Conservation (phyloP, 306 rosid species). For the Pyrus bretschneideri region DNA sequence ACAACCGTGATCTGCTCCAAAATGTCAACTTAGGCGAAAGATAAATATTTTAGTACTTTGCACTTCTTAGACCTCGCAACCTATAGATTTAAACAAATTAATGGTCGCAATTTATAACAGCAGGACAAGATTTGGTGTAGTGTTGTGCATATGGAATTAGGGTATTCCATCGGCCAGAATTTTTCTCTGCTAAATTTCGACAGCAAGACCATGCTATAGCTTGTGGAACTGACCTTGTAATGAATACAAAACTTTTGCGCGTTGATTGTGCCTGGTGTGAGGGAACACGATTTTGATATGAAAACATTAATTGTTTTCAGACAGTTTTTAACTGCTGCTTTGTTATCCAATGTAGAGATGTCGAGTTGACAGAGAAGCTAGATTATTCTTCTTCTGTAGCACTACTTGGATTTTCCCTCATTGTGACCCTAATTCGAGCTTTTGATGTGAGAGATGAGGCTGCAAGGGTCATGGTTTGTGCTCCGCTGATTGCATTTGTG, state of each 20-base stretch:
- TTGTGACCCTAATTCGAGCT: slow-evolving; percentile 57
- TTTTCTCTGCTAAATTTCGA: not conserved
- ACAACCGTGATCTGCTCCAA: not conserved
- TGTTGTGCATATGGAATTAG: not conserved
- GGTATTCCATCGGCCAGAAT: not conserved
- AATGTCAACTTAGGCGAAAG: not conserved
- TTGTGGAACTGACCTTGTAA: not conserved
- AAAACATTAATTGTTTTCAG: not conserved
- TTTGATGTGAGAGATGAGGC: slow-evolving; percentile 83
- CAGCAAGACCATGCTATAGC: not conserved
- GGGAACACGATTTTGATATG: not conserved
- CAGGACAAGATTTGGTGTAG: not conserved
- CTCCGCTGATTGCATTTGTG: slow-evolving; percentile 79
- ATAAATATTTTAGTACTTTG: not conserved
- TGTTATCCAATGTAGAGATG: slow-evolving; percentile 45
- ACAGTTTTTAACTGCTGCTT: not conserved
- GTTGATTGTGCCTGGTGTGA: not conserved
- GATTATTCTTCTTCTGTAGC: slow-evolving; percentile 85
- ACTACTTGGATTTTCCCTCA: slow-evolving; percentile 70
- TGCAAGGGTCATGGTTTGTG: slow-evolving; percentile 86
- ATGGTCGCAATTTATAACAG: not conserved
- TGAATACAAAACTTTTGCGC: not conserved
- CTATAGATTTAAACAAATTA: not conserved
- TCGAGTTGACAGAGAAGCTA: slow-evolving; percentile 88
- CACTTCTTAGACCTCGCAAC: not conserved